Conservation (phyloP, 202 grass and related monocot species). For the Brachypodium distachyon region DNA sequence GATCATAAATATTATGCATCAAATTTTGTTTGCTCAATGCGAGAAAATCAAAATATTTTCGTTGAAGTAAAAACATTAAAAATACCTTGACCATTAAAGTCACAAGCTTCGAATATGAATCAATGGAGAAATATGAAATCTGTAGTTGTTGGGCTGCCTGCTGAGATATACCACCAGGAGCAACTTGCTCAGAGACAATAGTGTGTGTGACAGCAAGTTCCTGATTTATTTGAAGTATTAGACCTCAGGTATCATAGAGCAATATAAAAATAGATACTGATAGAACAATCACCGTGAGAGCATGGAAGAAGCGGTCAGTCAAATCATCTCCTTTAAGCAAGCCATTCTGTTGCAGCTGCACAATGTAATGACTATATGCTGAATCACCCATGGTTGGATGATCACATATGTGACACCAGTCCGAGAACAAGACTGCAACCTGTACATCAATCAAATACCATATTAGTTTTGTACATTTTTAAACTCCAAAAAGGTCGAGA, state of each 20-base stretch:
- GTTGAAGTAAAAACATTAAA: background rate
- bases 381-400: constrained; percentile 70
- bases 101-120: constrained; percentile 83
- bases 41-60: background rate
- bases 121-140: constrained; percentile 77
- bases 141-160: constrained; percentile 44
- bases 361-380: constrained; percentile 59
- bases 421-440: constrained; percentile 69
- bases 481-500: background rate
- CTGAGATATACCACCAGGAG: constrained; percentile 40
- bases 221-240: constrained; percentile 34
- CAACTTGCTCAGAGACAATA: constrained; percentile 51
- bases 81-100: constrained; percentile 76
- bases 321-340: constrained; percentile 86
- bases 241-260: constrained; percentile 15
- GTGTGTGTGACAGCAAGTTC: constrained; percentile 68
- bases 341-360: constrained; percentile 70
- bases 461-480: constrained; percentile 13
- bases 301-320: constrained; percentile 74
- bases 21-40: background rate
- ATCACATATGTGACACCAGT: constrained; percentile 91
- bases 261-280: constrained; percentile 7
- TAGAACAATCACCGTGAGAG: constrained; percentile 51
- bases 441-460: constrained; percentile 30
- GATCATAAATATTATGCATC: background rate